Evolutionary conservation across 2,329 filamentous ascomycete genomes (phyloP), one percentile per base, ranked within the genome.

Genomic region (Ophiocordyceps polyrhachis-furcata): DNA sequence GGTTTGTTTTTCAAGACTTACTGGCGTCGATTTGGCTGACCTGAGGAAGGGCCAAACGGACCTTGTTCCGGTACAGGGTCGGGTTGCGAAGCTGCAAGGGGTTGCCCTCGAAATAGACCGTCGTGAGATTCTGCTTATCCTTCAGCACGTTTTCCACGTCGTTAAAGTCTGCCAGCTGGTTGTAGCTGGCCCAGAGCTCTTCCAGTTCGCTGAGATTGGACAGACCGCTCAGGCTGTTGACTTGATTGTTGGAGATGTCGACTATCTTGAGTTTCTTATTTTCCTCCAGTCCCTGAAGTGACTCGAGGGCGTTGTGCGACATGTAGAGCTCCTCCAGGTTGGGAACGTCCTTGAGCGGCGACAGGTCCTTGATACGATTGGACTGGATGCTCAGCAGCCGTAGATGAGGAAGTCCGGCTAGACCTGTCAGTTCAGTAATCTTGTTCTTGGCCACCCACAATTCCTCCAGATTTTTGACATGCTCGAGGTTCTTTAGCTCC

Each of bases 371-470:
- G 52, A 98, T 83, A 43, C 91, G 83, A 67, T 98, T 98, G 38
- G 87, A 91, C 63, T 96, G 91, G 54, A 98, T 87, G 55, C 85
- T 93, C 44, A 98, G 76, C 43, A 96, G 84, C 50, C 81, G 81
- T 41, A 98, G 73, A 53, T 83, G 88, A 9, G 77, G 70, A 25
- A 98, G 71, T 1, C 75, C 72, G n/a, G 71, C 71, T 15, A 96
- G 73, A 44, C 84, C 81, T 50, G 74, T 78, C 49, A 96, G 76
- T 55, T 87, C 76, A 0, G 81, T 83, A 54, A 98, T 94, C 59
- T 93, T 95, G 67, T 95, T 95, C 71, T 94, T 96, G 47, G 85
- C 91, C 17, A 96, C 66, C 88, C 88, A 96, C 15, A 95, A 70
- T 60, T 94, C 79, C 59, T 93, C 81, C n/a, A 98, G 65, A 8